Evolutionary conservation across 164 flowering plant species (phyloP).

Genomic region (Aristolochia fimbriata): DNA sequence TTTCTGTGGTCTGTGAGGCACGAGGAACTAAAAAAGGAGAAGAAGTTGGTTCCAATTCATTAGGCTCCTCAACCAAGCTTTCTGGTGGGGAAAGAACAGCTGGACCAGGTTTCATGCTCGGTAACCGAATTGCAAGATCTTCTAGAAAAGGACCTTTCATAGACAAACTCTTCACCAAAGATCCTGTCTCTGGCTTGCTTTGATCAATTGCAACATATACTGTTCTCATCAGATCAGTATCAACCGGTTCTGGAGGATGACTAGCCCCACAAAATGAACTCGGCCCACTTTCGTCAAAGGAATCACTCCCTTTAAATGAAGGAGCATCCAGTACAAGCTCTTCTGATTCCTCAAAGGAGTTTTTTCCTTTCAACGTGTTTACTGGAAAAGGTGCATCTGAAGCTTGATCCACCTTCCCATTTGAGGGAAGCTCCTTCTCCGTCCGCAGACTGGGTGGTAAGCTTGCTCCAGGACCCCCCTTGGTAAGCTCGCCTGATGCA

Average conservation of each 20-base stretch:
- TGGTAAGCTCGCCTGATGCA: slow-evolving; percentile 22
- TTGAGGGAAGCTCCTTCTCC: slow-evolving; percentile 13
- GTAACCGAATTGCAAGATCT: slow-evolving; percentile 40
- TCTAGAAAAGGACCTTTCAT: slow-evolving; percentile 59
- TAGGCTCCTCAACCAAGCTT: slow-evolving; percentile 53
- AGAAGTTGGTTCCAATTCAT: slow-evolving; percentile 22
- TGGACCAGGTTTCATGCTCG: slow-evolving; percentile 31
- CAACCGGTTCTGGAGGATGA: slow-evolving; percentile 84
- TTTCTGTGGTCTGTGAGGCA: slow-evolving; percentile 54
- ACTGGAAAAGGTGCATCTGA: slow-evolving; percentile 17
- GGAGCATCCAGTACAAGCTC: slow-evolving; percentile 30
- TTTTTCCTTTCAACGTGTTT: slow-evolving; percentile 48
- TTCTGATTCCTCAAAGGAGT: slow-evolving; percentile 32
- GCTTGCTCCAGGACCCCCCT: slow-evolving; percentile 11
- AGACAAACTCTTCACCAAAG: slow-evolving; percentile 60
- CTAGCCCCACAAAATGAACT: slow-evolving; percentile 67
- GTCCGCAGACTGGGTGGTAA: slow-evolving; percentile 10
- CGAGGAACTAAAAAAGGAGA: slow-evolving; percentile 41
- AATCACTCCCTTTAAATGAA: slow-evolving; percentile 40
- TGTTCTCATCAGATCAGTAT: slow-evolving; percentile 53
- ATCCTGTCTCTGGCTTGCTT: slow-evolving; percentile 43
- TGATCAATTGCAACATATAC: slow-evolving; percentile 57
- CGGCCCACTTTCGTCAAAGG: slow-evolving; percentile 46
- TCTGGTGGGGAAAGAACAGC: slow-evolving; percentile 41
- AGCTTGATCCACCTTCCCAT: slow-evolving; percentile 16